Conservation (phyloP, 305 asterid species). For the Solanum hybrid region DNA sequence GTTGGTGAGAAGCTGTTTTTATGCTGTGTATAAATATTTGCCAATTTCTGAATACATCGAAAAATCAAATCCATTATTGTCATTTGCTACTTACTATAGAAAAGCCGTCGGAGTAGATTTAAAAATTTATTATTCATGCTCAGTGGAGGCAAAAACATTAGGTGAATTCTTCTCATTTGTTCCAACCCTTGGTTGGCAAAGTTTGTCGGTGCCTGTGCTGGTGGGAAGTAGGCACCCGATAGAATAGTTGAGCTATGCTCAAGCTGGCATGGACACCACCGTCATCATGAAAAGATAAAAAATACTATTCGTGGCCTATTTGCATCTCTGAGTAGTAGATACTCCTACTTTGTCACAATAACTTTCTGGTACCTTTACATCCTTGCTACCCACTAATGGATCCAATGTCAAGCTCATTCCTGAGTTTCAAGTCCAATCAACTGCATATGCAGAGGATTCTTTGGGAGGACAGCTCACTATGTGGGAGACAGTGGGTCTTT, state of each 20-base stretch:
- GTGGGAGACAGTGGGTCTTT: not conserved
- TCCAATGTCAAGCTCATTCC: not conserved
- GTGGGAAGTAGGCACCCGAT: not conserved
- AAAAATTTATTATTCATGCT: not conserved
- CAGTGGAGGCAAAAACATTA: not conserved
- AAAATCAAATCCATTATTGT: not conserved
- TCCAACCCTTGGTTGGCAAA: not conserved
- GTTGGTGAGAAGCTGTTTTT: constrained; percentile 45
- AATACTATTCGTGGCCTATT: not conserved
- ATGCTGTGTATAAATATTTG: not conserved
- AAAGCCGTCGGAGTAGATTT: not conserved
- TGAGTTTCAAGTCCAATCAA: not conserved
- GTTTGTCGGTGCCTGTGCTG: not conserved
- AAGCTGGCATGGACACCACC: not conserved
- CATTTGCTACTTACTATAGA: not conserved
- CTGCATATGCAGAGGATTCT: not conserved
- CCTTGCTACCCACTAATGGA: not conserved
- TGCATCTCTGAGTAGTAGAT: not conserved
- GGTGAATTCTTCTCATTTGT: not conserved
- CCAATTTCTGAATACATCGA: not conserved
- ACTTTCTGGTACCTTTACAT: not conserved
- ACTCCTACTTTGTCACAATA: not conserved
- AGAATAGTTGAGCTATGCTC: not conserved
- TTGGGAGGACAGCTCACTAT: not conserved
- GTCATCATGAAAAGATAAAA: not conserved